phyloP scores from a whole-genome alignment of 106 monocot genomes.

The Posidonia australis region DNA sequence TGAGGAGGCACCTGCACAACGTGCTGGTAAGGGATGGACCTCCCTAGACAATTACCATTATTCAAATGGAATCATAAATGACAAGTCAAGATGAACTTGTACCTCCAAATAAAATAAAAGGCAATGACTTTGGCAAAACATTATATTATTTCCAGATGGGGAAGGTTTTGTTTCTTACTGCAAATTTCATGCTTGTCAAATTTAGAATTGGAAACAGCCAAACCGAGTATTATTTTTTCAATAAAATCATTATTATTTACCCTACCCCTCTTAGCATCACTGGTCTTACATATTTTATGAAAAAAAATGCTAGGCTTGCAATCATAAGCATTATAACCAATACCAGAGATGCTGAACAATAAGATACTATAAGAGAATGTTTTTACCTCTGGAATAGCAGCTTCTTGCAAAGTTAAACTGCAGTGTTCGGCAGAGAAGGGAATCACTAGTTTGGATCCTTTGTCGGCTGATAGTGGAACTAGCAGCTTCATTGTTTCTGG shows the following conservation, averaged over 20 bases:
- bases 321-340: neutral
- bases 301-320: no score
- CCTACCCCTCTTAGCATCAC: no score
- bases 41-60: no score
- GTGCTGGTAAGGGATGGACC: no score
- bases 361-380: neutral
- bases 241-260: no score
- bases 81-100: no score
- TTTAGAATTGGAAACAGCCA: neutral
- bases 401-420: slow-evolving; percentile 46
- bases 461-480: slow-evolving; percentile 42
- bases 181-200: neutral
- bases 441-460: slow-evolving; percentile 49
- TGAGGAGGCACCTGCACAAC: no score
- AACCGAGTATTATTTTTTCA: neutral
- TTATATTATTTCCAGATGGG: neutral
- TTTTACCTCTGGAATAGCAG: slow-evolving; percentile 47
- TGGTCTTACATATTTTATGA: no score
- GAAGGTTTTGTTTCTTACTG: neutral
- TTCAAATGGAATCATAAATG: no score
- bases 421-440: slow-evolving; percentile 66
- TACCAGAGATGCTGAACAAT: neutral
- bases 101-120: no score
- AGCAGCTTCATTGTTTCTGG: slow-evolving; percentile 72
- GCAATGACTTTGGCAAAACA: no score